A percentile compares a stretch with the other conserved stretches of the same genome.
These are phyloP conservation scores for Phytophthora tubulina DNA, from an alignment of 352 stramenopile genomes.

Conservation along the genomic window DNA sequence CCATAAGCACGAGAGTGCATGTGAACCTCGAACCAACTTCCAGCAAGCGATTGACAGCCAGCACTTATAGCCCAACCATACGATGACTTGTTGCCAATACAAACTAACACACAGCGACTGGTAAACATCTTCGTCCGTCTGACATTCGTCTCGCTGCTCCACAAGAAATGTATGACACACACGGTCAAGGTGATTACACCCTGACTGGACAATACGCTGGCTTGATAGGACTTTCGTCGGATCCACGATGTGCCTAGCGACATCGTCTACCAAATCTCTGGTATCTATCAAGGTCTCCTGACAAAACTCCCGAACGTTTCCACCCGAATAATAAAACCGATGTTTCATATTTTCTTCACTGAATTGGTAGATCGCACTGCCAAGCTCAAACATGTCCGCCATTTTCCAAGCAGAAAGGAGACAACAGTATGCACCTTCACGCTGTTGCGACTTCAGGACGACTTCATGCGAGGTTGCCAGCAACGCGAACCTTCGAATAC, in stretches of 20 bases:
- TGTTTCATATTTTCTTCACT: not conserved
- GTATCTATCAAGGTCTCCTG: not conserved
- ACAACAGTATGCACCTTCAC: slow-evolving; percentile 16
- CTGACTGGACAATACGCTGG: not conserved
- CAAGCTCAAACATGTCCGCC: slow-evolving; percentile 8
- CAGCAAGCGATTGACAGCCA: not conserved
- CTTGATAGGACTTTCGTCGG: slow-evolving; percentile 1
- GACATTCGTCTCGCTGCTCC: not conserved
- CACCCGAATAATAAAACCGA: slow-evolving; percentile 25
- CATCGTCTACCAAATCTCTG: not conserved
- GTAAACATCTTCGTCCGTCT: too few relatives aligned
- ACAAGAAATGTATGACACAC: slow-evolving; percentile 25
- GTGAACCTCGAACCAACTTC: not conserved
- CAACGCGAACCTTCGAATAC: slow-evolving; percentile 23
- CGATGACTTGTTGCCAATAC: slow-evolving; percentile 24
- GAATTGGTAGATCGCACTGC: slow-evolving; percentile 1
- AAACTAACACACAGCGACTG: not conserved
- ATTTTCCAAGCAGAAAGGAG: slow-evolving; percentile 17
- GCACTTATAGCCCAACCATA: not conserved
- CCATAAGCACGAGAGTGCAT: slow-evolving; percentile 5
- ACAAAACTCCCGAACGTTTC: slow-evolving; percentile 26
- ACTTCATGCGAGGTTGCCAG: slow-evolving; percentile 38
- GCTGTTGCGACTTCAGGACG: slow-evolving; percentile 24
- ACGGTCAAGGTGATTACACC: slow-evolving; percentile 12
- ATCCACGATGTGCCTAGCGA: not conserved